These are phyloP conservation scores for Yarrowia galli DNA, from an alignment of 1,139 yeast genomes.

Conservation along the genomic window DNA sequence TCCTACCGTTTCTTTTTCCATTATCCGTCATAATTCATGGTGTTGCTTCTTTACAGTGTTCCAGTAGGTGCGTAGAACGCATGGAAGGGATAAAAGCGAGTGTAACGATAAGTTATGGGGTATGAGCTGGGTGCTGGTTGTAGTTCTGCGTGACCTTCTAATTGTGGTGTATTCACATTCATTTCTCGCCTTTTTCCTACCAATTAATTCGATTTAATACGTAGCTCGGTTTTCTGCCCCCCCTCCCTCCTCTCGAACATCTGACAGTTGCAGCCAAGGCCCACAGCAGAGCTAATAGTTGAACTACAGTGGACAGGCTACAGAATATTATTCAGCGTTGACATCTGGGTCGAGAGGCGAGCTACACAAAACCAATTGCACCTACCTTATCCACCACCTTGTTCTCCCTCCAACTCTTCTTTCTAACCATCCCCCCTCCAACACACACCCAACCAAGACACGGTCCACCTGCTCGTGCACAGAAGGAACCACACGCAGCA, in stretches of 20 bases:
- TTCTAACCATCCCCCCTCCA: background rate
- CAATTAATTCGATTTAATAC: background rate
- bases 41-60: slow-evolving; percentile 16
- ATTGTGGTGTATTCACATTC: too few relatives aligned
- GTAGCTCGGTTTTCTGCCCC: background rate
- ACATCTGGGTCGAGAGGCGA: background rate
- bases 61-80: slow-evolving; percentile 1
- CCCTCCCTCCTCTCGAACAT: background rate
- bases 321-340: background rate
- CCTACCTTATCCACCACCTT: background rate
- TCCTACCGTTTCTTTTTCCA: background rate
- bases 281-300: background rate
- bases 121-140: too few relatives aligned
- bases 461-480: too few relatives aligned
- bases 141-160: too few relatives aligned
- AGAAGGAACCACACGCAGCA: background rate
- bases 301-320: background rate
- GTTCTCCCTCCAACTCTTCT: background rate
- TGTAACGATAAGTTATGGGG: too few relatives aligned
- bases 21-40: background rate
- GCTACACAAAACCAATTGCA: background rate
- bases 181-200: background rate
- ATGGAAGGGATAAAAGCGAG: background rate
- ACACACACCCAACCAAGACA: too few relatives aligned
- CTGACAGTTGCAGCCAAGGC: slow-evolving; percentile 7